Base-by-base conservation (phyloP, 225 moss, liverwort and hornwort species). In the Thuidium tamariscinum region DNA sequence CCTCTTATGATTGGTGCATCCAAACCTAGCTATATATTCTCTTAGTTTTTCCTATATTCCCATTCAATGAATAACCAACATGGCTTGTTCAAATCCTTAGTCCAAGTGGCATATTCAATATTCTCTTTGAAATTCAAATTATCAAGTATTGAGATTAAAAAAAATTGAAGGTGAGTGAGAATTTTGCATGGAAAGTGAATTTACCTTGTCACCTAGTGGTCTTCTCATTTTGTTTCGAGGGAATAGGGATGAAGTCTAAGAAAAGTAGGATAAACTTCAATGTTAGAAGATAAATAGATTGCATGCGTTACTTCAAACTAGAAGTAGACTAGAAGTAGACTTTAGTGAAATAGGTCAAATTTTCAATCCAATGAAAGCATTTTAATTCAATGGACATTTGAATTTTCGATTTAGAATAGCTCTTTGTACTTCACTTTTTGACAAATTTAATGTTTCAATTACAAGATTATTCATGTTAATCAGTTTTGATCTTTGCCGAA, bases 241-340 rank as follows among this genome's bases (percentile, higher is more conserved):
- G 4, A 65, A 5, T 65, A 65, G 36, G 3, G 18, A 11, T 65
- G 19, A n/a, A n/a, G 10, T 16, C 11, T 0, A 65, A 20, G 2
- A 65, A 65, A n/a, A n/a, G 10, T 20, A 19, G 10, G n/a, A 65
- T 36, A 20, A 36, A 65, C 6, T 20, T 36, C 10, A 10, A n/a
- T 65, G 0, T 19, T 5, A 10, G 1, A n/a, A n/a, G 6, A n/a
- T n/a, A 65, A 20, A 65, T 65, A 65, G 5, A 36, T n/a, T 10
- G 0, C 0, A 65, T 65, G 36, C 10, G 5, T 63, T n/a, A n/a
- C n/a, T n/a, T 65, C 19, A n/a, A n/a, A n/a, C 1, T n/a, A n/a
- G n/a, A 65, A n/a, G 19, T 0, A 19, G 3, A 19, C 34, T 5
- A 65, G n/a, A 19, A n/a, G 19, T n/a, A 65, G 18, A 65, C 19